Evolutionary conservation across 2,329 filamentous ascomycete species (phyloP).

Genomic region (Fusarium avenaceum): DNA sequence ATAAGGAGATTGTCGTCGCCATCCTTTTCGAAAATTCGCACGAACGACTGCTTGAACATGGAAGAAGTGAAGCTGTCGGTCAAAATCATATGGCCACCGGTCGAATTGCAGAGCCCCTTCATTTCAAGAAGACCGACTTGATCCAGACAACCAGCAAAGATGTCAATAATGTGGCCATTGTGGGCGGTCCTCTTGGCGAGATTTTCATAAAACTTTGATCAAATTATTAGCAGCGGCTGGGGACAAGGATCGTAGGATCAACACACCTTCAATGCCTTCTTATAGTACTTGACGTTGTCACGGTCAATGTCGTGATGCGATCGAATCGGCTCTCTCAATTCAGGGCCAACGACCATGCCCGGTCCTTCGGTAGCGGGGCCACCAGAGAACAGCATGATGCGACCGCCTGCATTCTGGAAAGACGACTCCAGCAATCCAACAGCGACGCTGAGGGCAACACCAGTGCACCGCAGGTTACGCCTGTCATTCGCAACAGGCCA

Average conservation of each 20-base stretch:
- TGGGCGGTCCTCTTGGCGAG: conserved; percentile 94
- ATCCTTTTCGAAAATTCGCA: conserved; percentile 97
- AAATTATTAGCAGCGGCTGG: conserved; percentile 46
- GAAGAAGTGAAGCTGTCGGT: conserved; percentile 99
- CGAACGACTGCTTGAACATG: conserved; percentile 99
- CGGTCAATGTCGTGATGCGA: conserved; percentile 99
- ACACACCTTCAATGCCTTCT: conserved; percentile 92
- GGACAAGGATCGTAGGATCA: neutral
- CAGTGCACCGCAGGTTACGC: conserved; percentile 90
- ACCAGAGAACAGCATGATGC: conserved; percentile 97
- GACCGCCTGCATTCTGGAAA: conserved; percentile 93
- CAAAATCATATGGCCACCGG: conserved; percentile 97
- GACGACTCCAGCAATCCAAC: conserved; percentile 92
- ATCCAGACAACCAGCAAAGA: conserved; percentile 96
- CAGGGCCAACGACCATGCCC: conserved; percentile 95
- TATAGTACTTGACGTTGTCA: conserved; percentile 99
- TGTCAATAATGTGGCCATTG: conserved; percentile 97
- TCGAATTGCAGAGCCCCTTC: conserved; percentile 96
- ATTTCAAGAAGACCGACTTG: conserved; percentile 98
- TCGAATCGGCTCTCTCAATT: conserved; percentile 94
- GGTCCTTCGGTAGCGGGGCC: conserved; percentile 96
- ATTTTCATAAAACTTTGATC: conserved; percentile 85
- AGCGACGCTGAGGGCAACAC: conserved; percentile 95
- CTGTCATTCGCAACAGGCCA: conserved; percentile 97
- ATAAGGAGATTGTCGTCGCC: conserved; percentile 93